Evolutionary conservation across 192 early-diverging fungal species (phyloP), one percentile per base, ranked within the genome.

Genomic region (Coemansia sp.): DNA sequence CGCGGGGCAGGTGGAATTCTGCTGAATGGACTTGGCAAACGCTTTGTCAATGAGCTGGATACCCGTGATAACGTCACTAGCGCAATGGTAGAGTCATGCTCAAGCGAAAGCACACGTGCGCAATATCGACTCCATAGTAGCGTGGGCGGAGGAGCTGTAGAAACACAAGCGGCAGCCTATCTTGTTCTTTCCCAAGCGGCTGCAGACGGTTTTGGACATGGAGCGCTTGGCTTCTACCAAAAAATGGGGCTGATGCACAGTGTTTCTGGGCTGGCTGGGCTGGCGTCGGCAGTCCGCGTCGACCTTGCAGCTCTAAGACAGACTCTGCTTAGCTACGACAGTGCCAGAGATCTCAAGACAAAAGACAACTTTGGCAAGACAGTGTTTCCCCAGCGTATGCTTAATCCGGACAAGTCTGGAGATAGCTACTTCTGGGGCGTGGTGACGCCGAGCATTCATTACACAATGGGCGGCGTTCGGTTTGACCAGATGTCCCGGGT

Each of bases 11-110:
- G 95, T 73, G 96, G 94, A 76, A 67, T 98, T 6, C 78, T 98
- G 49, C 71, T 98, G 52, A 85, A 90, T 55, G 90, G 81, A 15
- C 89, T 88, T 54, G 96, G 94, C 58, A 85, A 88, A 62, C 93
- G 96, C 68, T 96, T 98, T 84, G 89, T 89, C 72, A 90, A 95
- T 69, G 96, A 98, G 86, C 85, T 98, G 32, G 94, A 92, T 57
- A 94, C 94, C 67, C 92, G 95, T 81, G 95, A 96, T 75, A 92
- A 91, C 42, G 96, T 98, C 59, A 96, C 94, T 41, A 93, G 87
- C 13, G 87, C 88, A 75, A 96, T 98, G 84, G 91, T 87, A 86
- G 87, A 90, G 83, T 88, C 85, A 9, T 80, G 72, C 72, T 61
- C 68, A 19, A 43, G 51, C 6, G 32, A 55, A 9, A 58, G 65